phyloP scores from a whole-genome alignment of 208 protist species.

The Blechomonas ayalai region DNA sequence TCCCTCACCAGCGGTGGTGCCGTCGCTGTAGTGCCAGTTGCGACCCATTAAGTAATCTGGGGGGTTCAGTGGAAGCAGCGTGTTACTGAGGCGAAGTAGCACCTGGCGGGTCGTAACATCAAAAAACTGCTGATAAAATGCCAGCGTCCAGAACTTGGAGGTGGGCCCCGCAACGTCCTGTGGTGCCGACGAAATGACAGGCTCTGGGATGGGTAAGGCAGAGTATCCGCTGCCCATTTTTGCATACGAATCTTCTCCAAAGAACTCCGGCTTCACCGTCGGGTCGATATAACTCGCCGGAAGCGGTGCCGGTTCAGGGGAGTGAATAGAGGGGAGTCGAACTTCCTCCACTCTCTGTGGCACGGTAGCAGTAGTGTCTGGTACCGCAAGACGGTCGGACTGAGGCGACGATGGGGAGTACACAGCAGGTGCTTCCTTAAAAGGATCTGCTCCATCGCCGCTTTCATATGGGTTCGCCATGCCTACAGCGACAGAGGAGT shows the following conservation, averaged over 20 bases:
- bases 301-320: no score
- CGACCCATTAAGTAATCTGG: conserved; percentile 77
- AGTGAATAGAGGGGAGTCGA: no score
- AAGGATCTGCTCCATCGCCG: conserved; percentile 26
- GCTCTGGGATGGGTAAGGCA: no score
- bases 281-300: no score
- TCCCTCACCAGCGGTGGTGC: neutral
- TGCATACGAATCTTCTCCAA: no score
- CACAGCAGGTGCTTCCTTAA: conserved; percentile 25
- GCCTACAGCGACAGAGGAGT: no score
- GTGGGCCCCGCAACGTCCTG: conserved; percentile 9
- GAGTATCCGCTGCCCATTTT: no score
- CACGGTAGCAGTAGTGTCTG: neutral
- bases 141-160: conserved; percentile 72
- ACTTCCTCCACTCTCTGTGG: neutral
- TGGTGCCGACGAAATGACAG: neutral
- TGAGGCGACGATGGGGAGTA: conserved; percentile 3
- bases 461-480: conserved; percentile 69
- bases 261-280: no score
- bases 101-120: conserved; percentile 83
- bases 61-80: conserved; percentile 54
- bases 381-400: neutral
- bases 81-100: conserved; percentile 60
- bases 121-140: conserved; percentile 89
- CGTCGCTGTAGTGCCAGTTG: conserved; percentile 52